Base-by-base conservation (phyloP, 1,284 basidiomycete species). In the Mycosarcoma mackinlayi region DNA sequence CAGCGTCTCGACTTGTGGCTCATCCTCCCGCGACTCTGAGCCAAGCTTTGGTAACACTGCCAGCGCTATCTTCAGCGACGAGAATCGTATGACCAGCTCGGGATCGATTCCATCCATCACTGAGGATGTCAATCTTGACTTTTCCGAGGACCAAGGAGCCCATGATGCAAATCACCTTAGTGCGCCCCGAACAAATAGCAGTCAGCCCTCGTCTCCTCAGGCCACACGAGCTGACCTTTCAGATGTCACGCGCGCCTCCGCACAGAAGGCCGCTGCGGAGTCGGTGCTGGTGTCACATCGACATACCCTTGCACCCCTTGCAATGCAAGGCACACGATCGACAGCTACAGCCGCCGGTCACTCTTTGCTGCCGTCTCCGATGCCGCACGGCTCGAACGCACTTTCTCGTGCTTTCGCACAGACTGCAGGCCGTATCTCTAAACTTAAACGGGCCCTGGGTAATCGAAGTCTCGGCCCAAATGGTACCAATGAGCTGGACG, bases 341-440 rank as follows among this genome's bases (percentile, higher is more conserved):
- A 31, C 35, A 1, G 4, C 48, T 3, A 19, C 51, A n/a, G 13
- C 44, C 6, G 14, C 38, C 1, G 28, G 38, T 11, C n/a, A 28
- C 5, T 49, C 25, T 30, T 19, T 18, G 3, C 34, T 60, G 2
- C 69, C 69, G 6, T 78, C 35, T 39, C 64, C 39, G 56, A 75
- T 66, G 71, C 46, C 66, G 64, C 27, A 75, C 10, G 42, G 71
- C 6, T 49, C 72, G 10, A 89, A 86, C 72, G 85, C 89, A 0
- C 84, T 92, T 24, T 91, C 90, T 0, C 86, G 90, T 4, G 91
- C 87, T 11, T 87, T 93, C 46, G 90, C 91, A 39, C 91, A 89
- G 83, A 92, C 91, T 1, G 89, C 92, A 46, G 90, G 91, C 3
- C 87, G 89, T 4, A 83, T 93, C 14, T 91, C 92, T 8, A 85